Base-by-base conservation (phyloP, 1,139 yeast genomes). In the Suhomyces chickasaworum region DNA sequence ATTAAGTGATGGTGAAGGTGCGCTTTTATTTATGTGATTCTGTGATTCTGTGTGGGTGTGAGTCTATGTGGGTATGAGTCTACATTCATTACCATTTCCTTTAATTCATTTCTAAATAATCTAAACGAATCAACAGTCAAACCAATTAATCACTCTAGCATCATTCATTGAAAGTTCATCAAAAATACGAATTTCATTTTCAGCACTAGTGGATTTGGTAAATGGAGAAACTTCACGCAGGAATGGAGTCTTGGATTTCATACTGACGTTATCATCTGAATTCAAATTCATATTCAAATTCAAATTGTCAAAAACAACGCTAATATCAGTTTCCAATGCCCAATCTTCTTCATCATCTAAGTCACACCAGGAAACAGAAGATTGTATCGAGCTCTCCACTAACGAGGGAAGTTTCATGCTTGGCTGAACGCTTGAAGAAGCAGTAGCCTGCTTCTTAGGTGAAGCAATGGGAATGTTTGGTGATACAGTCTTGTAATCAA, bases 321-420 rank as follows among this genome's bases (percentile, higher is more conserved):
- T 43, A n/a, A 44, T 30, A 32, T 44, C 47, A 21, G 49, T 40
- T 10, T 44, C 50, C 22, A 48, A 41, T 15, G 50, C 54, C 56
- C 54, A 42, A 37, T 53, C 60, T n/a, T 58, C 59, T 33, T 64
- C 65, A 33, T 66, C 71, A 41, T 65, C 71, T 46, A 65, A 60
- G 44, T 68, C 73, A 46, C 66, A 66, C 73, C 74, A 69, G 20
- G 71, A 66, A 48, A 60, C 65, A 20, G 68, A 57, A 15, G 68
- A 61, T 44, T 57, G 54, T 21, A 59, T 56, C 9, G 71, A 64
- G 4, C 68, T 64, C 37, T 66, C 69, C 37, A 66, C 61, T 50
- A 68, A 60, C 2, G 71, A 66, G 16, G 72, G 72, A 27, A 64
- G 52, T 29, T 45, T 44, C 51, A 52, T 42, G 32, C 48, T 45